These are phyloP conservation scores for Trypanosomatidae sp. DNA, from an alignment of 208 protist species.

Conservation along the genomic window DNA sequence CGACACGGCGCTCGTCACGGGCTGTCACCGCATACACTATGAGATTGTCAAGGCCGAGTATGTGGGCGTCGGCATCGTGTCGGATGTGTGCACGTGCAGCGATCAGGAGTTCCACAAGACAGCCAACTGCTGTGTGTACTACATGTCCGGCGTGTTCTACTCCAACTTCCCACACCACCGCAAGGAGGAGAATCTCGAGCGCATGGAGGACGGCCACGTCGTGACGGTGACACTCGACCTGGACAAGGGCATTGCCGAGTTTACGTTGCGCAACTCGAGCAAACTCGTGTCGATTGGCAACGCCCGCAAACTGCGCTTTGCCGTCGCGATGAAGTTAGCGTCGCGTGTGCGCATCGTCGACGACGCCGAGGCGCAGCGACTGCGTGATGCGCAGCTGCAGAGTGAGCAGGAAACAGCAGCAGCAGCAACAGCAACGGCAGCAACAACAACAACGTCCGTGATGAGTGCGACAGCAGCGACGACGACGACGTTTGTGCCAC, in stretches of 20 bases:
- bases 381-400: constrained; percentile 4
- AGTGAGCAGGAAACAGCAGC: not conserved
- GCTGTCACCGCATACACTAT: constrained; percentile 70
- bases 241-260: constrained; percentile 69
- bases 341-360: constrained; percentile 66
- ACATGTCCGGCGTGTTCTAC: constrained; percentile 90
- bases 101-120: constrained; percentile 87
- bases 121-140: constrained; percentile 80
- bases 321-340: constrained; percentile 67
- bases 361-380: constrained; percentile 23
- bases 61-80: constrained; percentile 82
- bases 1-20: constrained; percentile 59
- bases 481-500: too few relatives aligned
- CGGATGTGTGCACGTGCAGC: constrained; percentile 49
- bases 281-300: constrained; percentile 69
- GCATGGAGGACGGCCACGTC: constrained; percentile 54
- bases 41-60: constrained; percentile 66
- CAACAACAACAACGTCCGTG: not conserved
- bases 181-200: constrained; percentile 78
- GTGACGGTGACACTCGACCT: constrained; percentile 72
- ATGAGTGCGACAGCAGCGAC: not conserved
- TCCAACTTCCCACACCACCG: constrained; percentile 79
- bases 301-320: constrained; percentile 60
- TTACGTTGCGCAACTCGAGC: constrained; percentile 46
- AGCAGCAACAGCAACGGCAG: not conserved